Evolutionary conservation across 352 stramenopile genomes (phyloP), one percentile per base, ranked within the genome.

Genomic region (Globisporangium paroecandrum): DNA sequence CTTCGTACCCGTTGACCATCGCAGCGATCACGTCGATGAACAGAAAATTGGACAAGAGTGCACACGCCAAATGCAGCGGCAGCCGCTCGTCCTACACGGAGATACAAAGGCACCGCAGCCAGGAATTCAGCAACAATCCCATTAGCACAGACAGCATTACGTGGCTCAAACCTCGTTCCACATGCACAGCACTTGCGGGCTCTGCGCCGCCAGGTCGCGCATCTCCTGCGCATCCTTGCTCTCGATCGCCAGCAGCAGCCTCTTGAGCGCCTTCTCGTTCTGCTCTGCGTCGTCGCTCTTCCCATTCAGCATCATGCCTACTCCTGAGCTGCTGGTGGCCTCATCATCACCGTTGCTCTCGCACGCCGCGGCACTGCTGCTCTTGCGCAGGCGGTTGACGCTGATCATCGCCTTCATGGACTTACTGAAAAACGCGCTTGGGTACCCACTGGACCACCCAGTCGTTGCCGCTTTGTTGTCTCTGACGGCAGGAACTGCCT

Each of bases 331-430:
- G 12, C 41, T 59, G 2, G 9, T 22, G 20, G 0, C 64, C 27
- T 32, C 27, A 10, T 43, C 13, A 5, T 34, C 18, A 2, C 18
- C 46, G 10, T 65, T 61, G 60, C 13, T 49, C 43, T 55, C 46
- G 25, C 32, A n/a, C 0, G 22, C 24, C 4, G 38, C 41, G 8
- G 13, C 1, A 3, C 27, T 32, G 13, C 15, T 64, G 13, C 38
- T 41, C 20, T 61, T 62, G 13, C 58, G 59, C 29, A 71, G 46
- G 8, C 69, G 69, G 51, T 57, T 71, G n/a, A 58, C 61, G 13
- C 67, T 46, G 43, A 89, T 88, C 66, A 90, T 90, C 56, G 74
- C 81, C 62, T 74, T 74, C 69, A 89, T 76, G 38, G 82, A 90
- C 59, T 81, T 88, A 22, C 71, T 71, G 12, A 47, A 47, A 20